Base-by-base conservation (phyloP, 768 basidiomycete species). In the Dacryopinax spathularia region DNA sequence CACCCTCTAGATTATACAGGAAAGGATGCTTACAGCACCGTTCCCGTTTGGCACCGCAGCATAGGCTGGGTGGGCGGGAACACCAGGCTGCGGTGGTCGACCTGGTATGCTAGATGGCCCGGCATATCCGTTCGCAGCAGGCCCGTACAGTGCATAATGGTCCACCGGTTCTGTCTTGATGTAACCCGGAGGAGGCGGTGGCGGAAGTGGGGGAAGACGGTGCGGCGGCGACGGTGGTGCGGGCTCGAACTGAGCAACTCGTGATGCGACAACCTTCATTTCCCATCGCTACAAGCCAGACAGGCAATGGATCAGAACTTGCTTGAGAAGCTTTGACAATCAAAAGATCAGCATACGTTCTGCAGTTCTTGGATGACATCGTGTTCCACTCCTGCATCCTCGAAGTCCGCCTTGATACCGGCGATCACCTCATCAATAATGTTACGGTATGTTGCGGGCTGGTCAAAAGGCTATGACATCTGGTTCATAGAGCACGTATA, bases 361-460 rank as follows among this genome's bases (percentile, higher is more conserved):
- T 95, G 91, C 63, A 99, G 78, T 60, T 91, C 87, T 68, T 85
- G 84, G 56, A 97, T 79, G 64, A 98, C 87, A 20, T 92, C 90
- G 73, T 97, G 88, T 72, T 85, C 81, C 67, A 99, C 88, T 66
- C 96, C 96, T 70, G 89, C 93, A 72, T 95, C 92, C 73, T 98
- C 94, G 76, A 98, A 99, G 73, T 97, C 94, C 75, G 84, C 78
- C 77, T 89, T 90, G 78, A 95, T 89, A 69, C 81, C 79, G 33
- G 77, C 76, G 69, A 98, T 88, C 68, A 98, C 94, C 76, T 97
- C 92, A 84, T 96, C 92, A 77, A 99, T 97, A 75, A 99, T 88
- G 65, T 84, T 74, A 67, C 95, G 89, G 76, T 99, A 99, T 70
- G 91, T 88, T 69, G 75, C 71, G 73, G 92, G 92, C 92, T 94